Percentiles rank a stretch among this genome's conserved stretches.
Conservation (phyloP, 148 eudicot genomes). For the Spergularia bocconei region DNA sequence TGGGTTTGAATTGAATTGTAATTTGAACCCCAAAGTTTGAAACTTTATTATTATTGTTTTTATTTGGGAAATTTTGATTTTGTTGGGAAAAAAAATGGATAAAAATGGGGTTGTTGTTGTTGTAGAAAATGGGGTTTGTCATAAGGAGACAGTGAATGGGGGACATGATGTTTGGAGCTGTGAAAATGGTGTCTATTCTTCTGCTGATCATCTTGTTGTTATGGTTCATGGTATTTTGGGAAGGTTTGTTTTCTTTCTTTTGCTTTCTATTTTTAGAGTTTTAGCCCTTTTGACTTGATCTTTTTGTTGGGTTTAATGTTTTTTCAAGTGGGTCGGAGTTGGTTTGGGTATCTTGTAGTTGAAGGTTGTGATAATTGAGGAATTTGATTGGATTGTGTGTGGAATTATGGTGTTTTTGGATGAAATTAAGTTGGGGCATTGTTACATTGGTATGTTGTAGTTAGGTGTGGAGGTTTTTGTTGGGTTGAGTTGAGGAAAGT, state of each 20-base stretch:
- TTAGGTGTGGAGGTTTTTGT: not conserved
- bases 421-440: not conserved
- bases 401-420: not conserved
- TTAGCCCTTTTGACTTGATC: slow-evolving; percentile 3
- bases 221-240: slow-evolving; percentile 96
- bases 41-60: not conserved
- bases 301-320: not conserved
- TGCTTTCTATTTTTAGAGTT: not conserved
- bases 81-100: slow-evolving; percentile 11
- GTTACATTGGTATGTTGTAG: not conserved
- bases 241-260: slow-evolving; percentile 37
- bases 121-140: slow-evolving; percentile 49
- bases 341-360: not conserved
- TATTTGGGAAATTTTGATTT: slow-evolving; percentile 4
- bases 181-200: slow-evolving; percentile 38
- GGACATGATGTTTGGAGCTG: slow-evolving; percentile 60
- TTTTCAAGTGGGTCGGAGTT: slow-evolving; percentile 9
- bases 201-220: slow-evolving; percentile 87
- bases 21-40: not conserved
- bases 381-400: slow-evolving; percentile 10
- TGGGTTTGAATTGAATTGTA: slow-evolving; percentile 2
- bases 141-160: slow-evolving; percentile 57
- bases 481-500: not conserved
- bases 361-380: not conserved
- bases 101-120: not conserved